Evolutionary conservation across 1,139 yeast species (phyloP).

Genomic region (Yarrowia galli): DNA sequence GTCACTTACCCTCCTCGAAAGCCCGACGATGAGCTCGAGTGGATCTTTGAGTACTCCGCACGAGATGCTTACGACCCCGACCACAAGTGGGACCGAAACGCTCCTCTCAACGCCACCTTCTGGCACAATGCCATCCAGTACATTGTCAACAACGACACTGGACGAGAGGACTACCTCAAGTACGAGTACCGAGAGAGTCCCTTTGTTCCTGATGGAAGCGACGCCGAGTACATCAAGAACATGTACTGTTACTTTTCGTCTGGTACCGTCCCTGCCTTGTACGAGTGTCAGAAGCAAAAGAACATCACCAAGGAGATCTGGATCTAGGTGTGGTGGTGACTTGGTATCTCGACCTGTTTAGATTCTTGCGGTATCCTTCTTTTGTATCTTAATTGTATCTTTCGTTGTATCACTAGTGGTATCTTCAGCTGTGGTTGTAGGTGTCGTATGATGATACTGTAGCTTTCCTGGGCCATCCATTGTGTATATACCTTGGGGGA

Average conservation of each 20-base stretch:
- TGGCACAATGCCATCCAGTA: conserved; percentile 46
- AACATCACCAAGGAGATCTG: conserved; percentile 38
- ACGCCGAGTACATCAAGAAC: conserved; percentile 43
- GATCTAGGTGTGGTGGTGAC: background rate
- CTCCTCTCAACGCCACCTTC: conserved; percentile 47
- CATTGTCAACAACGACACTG: conserved; percentile 51
- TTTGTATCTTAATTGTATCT: conserved; percentile 7
- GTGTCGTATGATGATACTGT: background rate
- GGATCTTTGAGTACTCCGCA: conserved; percentile 46
- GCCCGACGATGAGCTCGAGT: conserved; percentile 40
- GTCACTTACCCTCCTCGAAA: conserved; percentile 29
- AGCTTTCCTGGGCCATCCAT: background rate
- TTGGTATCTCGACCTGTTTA: background rate
- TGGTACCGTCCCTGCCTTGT: conserved; percentile 41
- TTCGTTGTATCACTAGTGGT: background rate
- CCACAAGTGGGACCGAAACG: conserved; percentile 44
- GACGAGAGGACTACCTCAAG: conserved; percentile 58
- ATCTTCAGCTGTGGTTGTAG: background rate
- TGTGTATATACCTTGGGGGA: background rate
- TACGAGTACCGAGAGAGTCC: conserved; percentile 63
- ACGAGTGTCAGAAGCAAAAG: conserved; percentile 38
- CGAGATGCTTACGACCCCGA: conserved; percentile 43
- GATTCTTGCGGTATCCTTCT: background rate
- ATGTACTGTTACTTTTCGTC: conserved; percentile 45
- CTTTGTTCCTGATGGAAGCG: conserved; percentile 45